A percentile compares a stretch with the other conserved stretches of the same genome.
phyloP scores from a whole-genome alignment of 2,329 filamentous ascomycete genomes.

The Scedosporium aurantiacum region DNA sequence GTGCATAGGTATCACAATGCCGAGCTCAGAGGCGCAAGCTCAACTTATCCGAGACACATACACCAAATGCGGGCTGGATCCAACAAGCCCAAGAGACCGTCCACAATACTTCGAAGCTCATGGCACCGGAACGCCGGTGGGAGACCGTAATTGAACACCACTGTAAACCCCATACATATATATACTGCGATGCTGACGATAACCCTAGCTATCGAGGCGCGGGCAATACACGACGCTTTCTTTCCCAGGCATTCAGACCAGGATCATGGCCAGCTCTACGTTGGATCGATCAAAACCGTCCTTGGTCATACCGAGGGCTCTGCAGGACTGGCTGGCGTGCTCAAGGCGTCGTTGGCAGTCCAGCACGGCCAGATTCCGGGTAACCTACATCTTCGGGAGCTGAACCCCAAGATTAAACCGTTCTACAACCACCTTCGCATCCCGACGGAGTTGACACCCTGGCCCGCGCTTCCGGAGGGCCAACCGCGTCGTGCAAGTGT shows the following conservation, averaged over 20 bases:
- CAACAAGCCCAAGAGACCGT: constrained; percentile 17
- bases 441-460: constrained; percentile 12
- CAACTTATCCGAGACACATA: constrained; percentile 22
- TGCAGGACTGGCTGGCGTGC: constrained; percentile 14
- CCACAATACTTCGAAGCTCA: too few species aligned
- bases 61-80: constrained; percentile 11
- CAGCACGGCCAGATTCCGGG: constrained; percentile 15
- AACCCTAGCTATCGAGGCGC: constrained; percentile 15
- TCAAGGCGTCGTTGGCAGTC: constrained; percentile 16
- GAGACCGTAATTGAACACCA: too few species aligned
- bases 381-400: constrained; percentile 13
- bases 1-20: constrained; percentile 24
- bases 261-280: constrained; percentile 20
- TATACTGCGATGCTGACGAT: constrained; percentile 12
- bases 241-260: not conserved
- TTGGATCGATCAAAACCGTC: constrained; percentile 16
- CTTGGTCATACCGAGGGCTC: constrained; percentile 16
- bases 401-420: constrained; percentile 14
- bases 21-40: constrained; percentile 21
- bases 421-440: too few species aligned
- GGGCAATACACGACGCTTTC: constrained; percentile 14
- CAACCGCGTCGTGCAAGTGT: constrained; percentile 15
- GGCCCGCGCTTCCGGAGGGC: constrained; percentile 13
- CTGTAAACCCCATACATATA: too few species aligned
- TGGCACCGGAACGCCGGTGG: too few species aligned